Base-by-base conservation (phyloP, 2,329 filamentous ascomycete genomes). In the Claviceps quebecensis region DNA sequence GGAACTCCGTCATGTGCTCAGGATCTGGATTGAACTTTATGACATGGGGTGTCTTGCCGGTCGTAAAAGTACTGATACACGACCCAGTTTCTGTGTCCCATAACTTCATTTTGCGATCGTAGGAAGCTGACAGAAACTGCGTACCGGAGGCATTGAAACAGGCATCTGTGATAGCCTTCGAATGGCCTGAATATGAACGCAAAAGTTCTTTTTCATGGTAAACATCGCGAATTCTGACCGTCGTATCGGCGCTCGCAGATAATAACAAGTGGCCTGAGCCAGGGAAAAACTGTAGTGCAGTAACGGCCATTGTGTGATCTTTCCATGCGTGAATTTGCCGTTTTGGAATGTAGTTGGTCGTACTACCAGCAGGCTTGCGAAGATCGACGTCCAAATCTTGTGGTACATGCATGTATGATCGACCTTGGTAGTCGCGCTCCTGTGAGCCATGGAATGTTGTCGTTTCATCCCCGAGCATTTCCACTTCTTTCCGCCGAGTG, bases 31-130 rank as follows among this genome's bases (percentile, higher is more conserved):
- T 95, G 76, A 97, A 97, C 58, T 87, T 84, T 59, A 98, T 76
- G 49, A 95, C 90, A 64, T 98, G 93, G 5, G 93, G 91, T 14
- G 89, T 97, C 72, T 94, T 95, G 63, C 91, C 91, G 0, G 87
- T 95, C 17, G 84, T 88, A 72, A 95, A 98, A 53, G 88, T 87
- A 61, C 81, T 84, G 57, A 95, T 72, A 63, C 91, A 97, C 59
- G 83, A 77, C 45, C 93, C 93, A 22, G 87, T 96, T 68, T 98
- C 93, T 0, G 91, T 96, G 61, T 98, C 93, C 93, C 93, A 98
- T 34, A 98, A 76, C 69, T 97, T 96, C 73, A 97, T 96, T 72
- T 87, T 85, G 50, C 91, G 85, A 66, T 98, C 93, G 67, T 94
- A 98, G 16, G 87, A 93, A 1, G 87, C 86, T 2, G 90, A 90